Evolutionary conservation across 192 early-diverging fungal species (phyloP).

Genomic region (Coemansia sp.): DNA sequence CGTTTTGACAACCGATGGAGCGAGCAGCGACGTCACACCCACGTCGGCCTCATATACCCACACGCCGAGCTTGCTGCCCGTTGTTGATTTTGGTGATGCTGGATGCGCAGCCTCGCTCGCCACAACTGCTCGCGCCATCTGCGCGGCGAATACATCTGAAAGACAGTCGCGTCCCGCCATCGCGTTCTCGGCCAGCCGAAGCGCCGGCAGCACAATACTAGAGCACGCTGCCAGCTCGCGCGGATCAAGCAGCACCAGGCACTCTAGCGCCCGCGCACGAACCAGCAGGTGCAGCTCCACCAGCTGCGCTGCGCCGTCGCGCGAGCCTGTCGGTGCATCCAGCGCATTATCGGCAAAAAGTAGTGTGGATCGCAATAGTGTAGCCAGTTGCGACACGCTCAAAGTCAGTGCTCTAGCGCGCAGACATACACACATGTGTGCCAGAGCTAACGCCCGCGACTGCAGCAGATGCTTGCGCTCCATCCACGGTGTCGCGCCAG

Average conservation of each 20-base stretch:
- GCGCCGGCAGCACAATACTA: slow-evolving; percentile 2
- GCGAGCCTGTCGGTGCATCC: slow-evolving; percentile 29
- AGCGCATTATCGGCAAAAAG: slow-evolving; percentile 50
- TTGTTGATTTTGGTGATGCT: not conserved
- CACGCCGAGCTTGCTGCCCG: not conserved
- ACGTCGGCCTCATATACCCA: slow-evolving; percentile 49
- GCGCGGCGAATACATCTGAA: slow-evolving; percentile 14
- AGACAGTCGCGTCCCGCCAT: slow-evolving; percentile 25
- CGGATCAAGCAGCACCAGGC: slow-evolving; percentile 2
- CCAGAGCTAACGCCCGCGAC: slow-evolving; percentile 22
- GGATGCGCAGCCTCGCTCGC: not conserved
- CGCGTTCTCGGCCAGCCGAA: slow-evolving; percentile 29
- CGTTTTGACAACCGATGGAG: not conserved
- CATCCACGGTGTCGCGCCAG: slow-evolving; percentile 19
- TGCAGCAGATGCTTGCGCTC: slow-evolving; percentile 27
- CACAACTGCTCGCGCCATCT: not conserved
- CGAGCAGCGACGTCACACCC: slow-evolving; percentile 39
- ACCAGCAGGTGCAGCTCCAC: slow-evolving; percentile 18
- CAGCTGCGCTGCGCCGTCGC: slow-evolving; percentile 7
- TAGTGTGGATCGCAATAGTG: slow-evolving; percentile 17
- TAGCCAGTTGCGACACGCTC: not conserved
- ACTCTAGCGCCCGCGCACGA: slow-evolving; percentile 28
- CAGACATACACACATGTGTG: slow-evolving; percentile 4
- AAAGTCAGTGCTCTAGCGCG: not conserved
- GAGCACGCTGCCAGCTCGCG: not conserved